These are phyloP conservation scores for Candida coleopterorum DNA, from an alignment of 805 yeast genomes.

Conservation along the genomic window DNA sequence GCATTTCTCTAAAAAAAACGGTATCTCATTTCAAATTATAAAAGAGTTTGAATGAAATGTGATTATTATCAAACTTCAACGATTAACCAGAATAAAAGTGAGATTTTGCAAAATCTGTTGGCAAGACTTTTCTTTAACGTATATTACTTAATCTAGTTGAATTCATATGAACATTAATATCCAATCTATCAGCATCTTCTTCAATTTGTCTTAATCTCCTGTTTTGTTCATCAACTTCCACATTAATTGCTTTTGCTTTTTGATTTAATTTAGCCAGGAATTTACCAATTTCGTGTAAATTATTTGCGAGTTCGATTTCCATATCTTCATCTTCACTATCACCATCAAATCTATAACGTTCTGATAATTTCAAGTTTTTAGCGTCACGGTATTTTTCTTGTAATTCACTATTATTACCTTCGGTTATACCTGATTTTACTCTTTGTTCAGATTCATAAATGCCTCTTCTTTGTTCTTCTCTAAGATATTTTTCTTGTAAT, in stretches of 20 bases:
- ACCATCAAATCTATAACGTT: conserved; percentile 75
- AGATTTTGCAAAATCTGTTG: too few species aligned
- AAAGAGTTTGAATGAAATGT: too few species aligned
- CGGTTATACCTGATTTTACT: conserved; percentile 55
- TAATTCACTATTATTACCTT: conserved; percentile 28
- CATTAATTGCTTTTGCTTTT: conserved; percentile 67
- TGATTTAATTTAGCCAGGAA: conserved; percentile 67
- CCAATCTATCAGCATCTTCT: conserved; percentile 79
- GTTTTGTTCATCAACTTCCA: conserved; percentile 79
- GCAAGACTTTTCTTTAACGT: conserved; percentile 20
- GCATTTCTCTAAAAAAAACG: too few species aligned
- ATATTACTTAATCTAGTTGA: conserved; percentile 61
- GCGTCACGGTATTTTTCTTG: conserved; percentile 50
- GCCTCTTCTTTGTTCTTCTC: conserved; percentile 56
- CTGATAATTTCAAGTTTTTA: conserved; percentile 51
- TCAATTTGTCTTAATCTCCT: conserved; percentile 67
- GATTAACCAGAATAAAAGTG: too few species aligned
- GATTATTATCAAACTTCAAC: too few species aligned
- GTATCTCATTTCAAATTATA: too few species aligned
- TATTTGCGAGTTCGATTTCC: conserved; percentile 82
- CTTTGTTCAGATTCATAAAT: conserved; percentile 66
- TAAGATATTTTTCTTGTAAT: conserved; percentile 54
- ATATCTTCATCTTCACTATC: conserved; percentile 91
- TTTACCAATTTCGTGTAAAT: conserved; percentile 71
- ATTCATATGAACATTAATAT: conserved; percentile 76